These are phyloP conservation scores for Blastomyces emzantsi DNA, from an alignment of 2,329 filamentous ascomycete species.

Conservation along the genomic window DNA sequence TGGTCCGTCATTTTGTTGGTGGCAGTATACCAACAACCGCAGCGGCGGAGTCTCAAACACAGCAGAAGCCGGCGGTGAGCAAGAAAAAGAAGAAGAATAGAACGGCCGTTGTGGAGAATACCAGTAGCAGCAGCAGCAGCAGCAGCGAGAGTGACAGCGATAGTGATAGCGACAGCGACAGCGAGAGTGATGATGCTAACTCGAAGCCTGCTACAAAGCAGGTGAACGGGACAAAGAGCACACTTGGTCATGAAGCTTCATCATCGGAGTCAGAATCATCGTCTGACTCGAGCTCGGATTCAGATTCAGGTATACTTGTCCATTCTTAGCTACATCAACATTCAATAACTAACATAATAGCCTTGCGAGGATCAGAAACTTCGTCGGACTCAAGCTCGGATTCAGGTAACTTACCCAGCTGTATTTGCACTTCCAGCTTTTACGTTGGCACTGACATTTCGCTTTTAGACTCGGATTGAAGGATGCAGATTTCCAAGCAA, in stretches of 20 bases:
- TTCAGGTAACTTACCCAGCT: not conserved
- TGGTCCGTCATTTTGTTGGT: slow-evolving; percentile 29
- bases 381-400: slow-evolving; percentile 10
- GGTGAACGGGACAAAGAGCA: not conserved
- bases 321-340: not conserved
- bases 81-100: slow-evolving; percentile 25
- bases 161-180: slow-evolving; percentile 19
- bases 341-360: not conserved
- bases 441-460: not conserved
- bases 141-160: slow-evolving; percentile 18
- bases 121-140: slow-evolving; percentile 26
- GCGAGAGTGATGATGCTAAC: slow-evolving; percentile 13
- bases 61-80: slow-evolving; percentile 2
- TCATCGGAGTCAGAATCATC: slow-evolving; percentile 5
- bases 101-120: slow-evolving; percentile 35
- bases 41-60: not conserved
- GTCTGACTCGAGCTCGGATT: slow-evolving; percentile 11
- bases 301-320: slow-evolving; percentile 7
- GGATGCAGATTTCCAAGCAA: not conserved
- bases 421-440: not conserved
- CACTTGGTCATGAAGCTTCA: not conserved
- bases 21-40: slow-evolving; percentile 15
- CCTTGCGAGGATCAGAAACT: not conserved
- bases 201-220: not conserved
- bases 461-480: not conserved